Conservation (phyloP, 345 rosid species). For the Gossypium stocksii region DNA sequence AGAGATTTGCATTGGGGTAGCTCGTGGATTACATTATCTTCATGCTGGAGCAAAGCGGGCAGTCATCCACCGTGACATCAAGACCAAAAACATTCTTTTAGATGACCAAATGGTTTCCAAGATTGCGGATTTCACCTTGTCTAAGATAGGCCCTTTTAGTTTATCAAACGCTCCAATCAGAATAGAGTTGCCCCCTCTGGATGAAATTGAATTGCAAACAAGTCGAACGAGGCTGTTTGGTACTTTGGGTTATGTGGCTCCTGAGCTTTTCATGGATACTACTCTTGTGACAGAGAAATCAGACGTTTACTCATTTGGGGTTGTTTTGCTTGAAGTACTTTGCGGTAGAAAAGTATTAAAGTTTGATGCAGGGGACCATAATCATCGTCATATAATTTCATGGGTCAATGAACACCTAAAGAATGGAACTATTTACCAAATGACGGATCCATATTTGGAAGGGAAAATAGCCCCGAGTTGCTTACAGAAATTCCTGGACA, state of each 20-base stretch:
- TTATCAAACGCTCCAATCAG: not conserved
- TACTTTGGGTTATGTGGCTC: not conserved
- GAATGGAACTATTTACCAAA: not conserved
- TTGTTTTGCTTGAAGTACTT: constrained; percentile 8
- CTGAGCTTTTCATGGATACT: not conserved
- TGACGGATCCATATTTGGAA: not conserved
- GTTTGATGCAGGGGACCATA: not conserved
- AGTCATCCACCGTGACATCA: constrained; percentile 2
- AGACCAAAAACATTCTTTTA: not conserved
- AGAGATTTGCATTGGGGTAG: constrained; percentile 4
- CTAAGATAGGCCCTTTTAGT: not conserved
- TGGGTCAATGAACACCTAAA: not conserved
- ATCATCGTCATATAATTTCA: not conserved
- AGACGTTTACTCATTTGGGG: constrained; percentile 8
- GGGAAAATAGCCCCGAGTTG: not conserved
- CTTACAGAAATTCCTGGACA: not conserved
- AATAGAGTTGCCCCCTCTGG: not conserved
- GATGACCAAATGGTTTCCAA: not conserved
- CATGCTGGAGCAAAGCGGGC: not conserved
- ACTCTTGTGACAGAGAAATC: not conserved
- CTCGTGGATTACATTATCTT: constrained; percentile 14
- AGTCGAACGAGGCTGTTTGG: not conserved
- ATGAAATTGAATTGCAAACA: not conserved
- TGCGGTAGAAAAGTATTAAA: not conserved
- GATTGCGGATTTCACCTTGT: not conserved